Evolutionary conservation across 2,329 filamentous ascomycete genomes (phyloP).

Genomic region (Ascocoryne sarcoides): DNA sequence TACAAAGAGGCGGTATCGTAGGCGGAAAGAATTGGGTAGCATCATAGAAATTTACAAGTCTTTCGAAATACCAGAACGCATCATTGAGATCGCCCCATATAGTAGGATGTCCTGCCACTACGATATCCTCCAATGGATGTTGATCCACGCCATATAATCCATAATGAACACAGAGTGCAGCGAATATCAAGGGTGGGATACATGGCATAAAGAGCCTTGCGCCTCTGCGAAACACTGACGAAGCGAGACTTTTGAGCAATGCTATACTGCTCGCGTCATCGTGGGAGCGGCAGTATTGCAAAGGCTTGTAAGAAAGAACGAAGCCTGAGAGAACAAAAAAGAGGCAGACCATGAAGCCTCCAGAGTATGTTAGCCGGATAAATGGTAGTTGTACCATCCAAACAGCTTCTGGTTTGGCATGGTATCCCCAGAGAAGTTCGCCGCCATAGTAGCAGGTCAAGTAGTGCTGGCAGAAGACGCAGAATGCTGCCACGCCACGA

Average conservation of each 20-base stretch:
- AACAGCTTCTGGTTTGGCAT: slow-evolving; percentile 1
- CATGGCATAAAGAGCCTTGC: slow-evolving; percentile 36
- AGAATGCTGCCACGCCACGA: slow-evolving; percentile 33
- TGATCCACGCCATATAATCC: slow-evolving; percentile 6
- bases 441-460: slow-evolving; percentile 3
- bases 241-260: slow-evolving; percentile 32
- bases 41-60: slow-evolving; percentile 1
- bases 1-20: neutral
- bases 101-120: neutral
- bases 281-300: slow-evolving; percentile 30
- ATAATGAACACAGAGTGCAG: slow-evolving; percentile 6
- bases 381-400: slow-evolving; percentile 29
- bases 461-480: slow-evolving; percentile 10
- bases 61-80: neutral
- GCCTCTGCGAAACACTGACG: slow-evolving; percentile 36
- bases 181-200: slow-evolving; percentile 31
- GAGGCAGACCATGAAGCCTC: slow-evolving; percentile 37
- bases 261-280: slow-evolving; percentile 27
- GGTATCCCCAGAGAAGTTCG: slow-evolving; percentile 3
- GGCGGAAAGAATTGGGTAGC: neutral
- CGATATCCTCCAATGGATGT: neutral
- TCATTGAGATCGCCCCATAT: slow-evolving; percentile 4
- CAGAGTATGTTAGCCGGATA: slow-evolving; percentile 33
- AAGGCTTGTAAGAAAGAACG: slow-evolving; percentile 34
- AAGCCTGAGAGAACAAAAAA: slow-evolving; percentile 42